Evolutionary conservation across 2,329 filamentous ascomycete species (phyloP).

Genomic region (Aurifilum marmelostoma): DNA sequence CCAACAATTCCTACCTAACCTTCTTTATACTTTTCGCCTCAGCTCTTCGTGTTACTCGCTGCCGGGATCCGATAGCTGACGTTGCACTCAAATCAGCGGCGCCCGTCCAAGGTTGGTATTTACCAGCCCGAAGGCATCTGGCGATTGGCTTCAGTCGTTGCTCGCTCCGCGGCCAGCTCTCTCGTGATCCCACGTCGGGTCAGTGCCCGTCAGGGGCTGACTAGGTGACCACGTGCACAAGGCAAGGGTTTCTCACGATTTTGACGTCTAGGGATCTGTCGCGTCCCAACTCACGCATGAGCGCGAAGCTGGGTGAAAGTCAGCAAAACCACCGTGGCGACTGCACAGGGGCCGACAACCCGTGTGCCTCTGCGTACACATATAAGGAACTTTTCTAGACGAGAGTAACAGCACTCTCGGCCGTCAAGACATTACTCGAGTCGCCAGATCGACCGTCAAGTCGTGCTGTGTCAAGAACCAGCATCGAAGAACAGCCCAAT

Average conservation of each 20-base stretch:
- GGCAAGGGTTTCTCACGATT: neutral
- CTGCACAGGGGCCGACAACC: neutral
- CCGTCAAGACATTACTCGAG: neutral
- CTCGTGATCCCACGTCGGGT: slow-evolving; percentile 23
- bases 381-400: neutral
- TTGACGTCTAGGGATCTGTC: neutral
- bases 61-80: slow-evolving; percentile 24
- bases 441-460: neutral
- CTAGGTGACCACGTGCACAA: slow-evolving; percentile 13
- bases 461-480: neutral
- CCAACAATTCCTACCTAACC: slow-evolving; percentile 16
- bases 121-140: slow-evolving; percentile 22
- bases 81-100: slow-evolving; percentile 26
- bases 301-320: neutral
- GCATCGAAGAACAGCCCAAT: neutral
- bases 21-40: slow-evolving; percentile 8
- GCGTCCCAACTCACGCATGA: neutral
- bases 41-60: slow-evolving; percentile 18
- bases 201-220: slow-evolving; percentile 16
- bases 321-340: neutral
- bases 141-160: slow-evolving; percentile 15
- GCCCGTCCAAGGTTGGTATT: slow-evolving; percentile 18
- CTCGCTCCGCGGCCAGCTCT: slow-evolving; percentile 19
- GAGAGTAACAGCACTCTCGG: neutral
- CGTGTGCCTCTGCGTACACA: neutral